Conservation (phyloP, 495 filamentous ascomycete species). For the Glonium stellatum region DNA sequence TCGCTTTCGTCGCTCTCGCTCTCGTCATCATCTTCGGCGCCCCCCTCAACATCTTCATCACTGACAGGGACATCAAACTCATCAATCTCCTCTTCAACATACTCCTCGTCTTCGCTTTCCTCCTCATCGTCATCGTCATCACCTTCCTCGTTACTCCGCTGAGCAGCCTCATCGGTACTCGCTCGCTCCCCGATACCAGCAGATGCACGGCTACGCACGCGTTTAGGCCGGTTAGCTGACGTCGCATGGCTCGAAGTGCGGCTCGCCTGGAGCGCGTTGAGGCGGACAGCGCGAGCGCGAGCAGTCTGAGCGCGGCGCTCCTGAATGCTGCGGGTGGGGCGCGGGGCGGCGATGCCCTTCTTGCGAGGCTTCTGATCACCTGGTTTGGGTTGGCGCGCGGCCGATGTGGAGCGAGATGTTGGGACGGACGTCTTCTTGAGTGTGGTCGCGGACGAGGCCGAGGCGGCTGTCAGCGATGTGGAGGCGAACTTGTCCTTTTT, state of each 20-base stretch:
- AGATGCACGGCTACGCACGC: no score
- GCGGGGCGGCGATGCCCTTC: not conserved
- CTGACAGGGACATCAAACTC: no score
- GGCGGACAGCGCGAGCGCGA: not conserved
- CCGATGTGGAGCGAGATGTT: not conserved
- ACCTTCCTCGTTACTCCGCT: not conserved
- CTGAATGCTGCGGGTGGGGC: not conserved
- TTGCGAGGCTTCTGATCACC: not conserved
- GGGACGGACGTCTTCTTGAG: not conserved
- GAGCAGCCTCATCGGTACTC: not conserved
- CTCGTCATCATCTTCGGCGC: not conserved
- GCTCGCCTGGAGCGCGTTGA: no score
- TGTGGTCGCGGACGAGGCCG: not conserved
- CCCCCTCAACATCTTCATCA: not conserved
- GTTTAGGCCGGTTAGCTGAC: no score
- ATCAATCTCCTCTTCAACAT: no score
- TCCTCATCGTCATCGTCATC: not conserved
- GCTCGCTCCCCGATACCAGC: no score
- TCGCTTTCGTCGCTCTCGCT: not conserved
- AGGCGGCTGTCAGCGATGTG: not conserved
- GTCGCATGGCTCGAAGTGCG: no score
- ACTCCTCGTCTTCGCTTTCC: not conserved
- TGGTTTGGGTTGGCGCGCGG: not conserved
- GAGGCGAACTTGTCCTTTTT: constrained; percentile 2
- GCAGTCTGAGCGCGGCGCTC: not conserved